These are phyloP conservation scores for Trichoderma parareesei DNA, from an alignment of 495 filamentous ascomycete species.

Conservation along the genomic window DNA sequence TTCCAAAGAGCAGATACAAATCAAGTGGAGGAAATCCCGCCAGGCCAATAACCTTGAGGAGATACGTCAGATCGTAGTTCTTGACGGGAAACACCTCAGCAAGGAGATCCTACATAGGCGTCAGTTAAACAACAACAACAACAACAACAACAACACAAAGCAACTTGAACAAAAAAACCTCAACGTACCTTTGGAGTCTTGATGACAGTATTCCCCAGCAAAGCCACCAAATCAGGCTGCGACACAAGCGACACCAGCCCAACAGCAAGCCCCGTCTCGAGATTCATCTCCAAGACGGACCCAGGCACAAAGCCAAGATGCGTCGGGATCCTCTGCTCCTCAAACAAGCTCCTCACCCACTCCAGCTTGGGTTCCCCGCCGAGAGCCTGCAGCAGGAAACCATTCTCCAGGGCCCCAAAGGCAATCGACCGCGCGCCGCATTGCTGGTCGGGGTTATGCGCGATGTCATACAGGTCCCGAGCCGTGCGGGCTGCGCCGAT, in stretches of 20 bases:
- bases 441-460: not conserved
- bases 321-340: not conserved
- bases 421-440: not conserved
- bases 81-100: not conserved
- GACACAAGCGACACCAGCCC: not conserved
- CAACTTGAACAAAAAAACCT: not conserved
- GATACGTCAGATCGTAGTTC: not conserved
- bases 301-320: not conserved
- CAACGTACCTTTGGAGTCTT: not conserved
- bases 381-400: not conserved
- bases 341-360: not conserved
- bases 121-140: too few species aligned
- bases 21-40: not conserved
- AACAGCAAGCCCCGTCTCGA: not conserved
- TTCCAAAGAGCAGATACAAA: not conserved
- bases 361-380: not conserved
- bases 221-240: not conserved
- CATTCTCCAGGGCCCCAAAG: not conserved
- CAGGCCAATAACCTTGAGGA: not conserved
- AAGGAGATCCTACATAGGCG: not conserved
- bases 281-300: not conserved
- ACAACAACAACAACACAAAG: not conserved
- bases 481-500: not conserved
- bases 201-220: not conserved
- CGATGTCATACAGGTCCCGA: not conserved